Evolutionary conservation across 176 grass and related monocot genomes (phyloP), one percentile per base, ranked within the genome.

Genomic region (Pharus latifolius): DNA sequence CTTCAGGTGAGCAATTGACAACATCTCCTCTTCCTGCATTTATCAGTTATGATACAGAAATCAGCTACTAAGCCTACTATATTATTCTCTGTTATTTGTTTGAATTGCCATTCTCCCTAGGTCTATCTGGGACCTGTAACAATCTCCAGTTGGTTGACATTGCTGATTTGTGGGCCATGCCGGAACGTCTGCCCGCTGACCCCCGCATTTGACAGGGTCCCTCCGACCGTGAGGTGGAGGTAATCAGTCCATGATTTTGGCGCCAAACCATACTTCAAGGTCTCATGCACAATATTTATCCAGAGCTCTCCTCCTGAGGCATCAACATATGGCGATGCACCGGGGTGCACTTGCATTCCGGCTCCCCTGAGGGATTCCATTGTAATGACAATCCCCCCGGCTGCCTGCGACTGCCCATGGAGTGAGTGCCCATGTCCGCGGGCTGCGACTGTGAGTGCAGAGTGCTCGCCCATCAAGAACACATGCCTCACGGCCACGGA

Each of bases 191-290:
- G 92, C 5, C 92, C 92, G 31, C 92, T 88, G 63, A 96, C 76
- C 1, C 92, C 92, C 5, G 88, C 92, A 82, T 91, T 91, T 0
- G 88, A 91, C 14, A 91, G 64, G 1, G 92, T 91, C 13, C 88
- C 92, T 40, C 92, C 92, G 28, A 91, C 33, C 6, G 88, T 96
- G 69, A 96, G 88, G 38, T 91, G 67, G 56, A 96, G 88, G 77
- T 96, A 96, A 22, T 96, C 84, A 19, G 92, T 96, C 92, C 92
- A 96, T 27, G 92, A 96, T 67, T 65, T 91, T 2, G 92, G 88
- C 11, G 92, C 79, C 9, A 96, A 63, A 25, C 88, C 92, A 51
- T 84, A 71, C 70, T 86, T 81, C 49, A 96, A 61, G 4, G 75
- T 86, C 73, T 92, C 83, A 3, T 76, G 70, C 27, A 96, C 51